phyloP scores from a whole-genome alignment of 495 filamentous ascomycete genomes.

The Lophiostoma macrostomum region DNA sequence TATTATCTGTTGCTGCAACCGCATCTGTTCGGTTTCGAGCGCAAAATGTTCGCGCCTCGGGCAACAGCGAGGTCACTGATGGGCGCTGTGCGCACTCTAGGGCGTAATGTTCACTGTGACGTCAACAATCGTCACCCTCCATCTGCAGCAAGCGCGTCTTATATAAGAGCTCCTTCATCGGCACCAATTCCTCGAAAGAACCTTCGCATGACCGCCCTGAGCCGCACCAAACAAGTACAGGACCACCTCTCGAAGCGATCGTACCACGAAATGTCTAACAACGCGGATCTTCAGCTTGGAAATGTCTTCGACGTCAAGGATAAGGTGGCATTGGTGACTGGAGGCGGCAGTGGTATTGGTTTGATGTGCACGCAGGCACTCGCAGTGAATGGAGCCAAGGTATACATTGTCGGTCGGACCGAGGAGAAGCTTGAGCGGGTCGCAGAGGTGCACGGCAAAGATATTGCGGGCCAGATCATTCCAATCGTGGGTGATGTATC shows the following conservation, averaged over 20 bases:
- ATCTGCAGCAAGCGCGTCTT: too few relatives aligned
- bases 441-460: slow-evolving; percentile 45
- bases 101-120: too few relatives aligned
- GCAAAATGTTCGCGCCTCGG: too few relatives aligned
- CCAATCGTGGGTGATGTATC: slow-evolving; percentile 51
- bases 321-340: slow-evolving; percentile 57
- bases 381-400: slow-evolving; percentile 55
- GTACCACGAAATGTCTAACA: slow-evolving; percentile 37
- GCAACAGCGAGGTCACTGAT: too few relatives aligned
- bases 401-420: slow-evolving; percentile 59
- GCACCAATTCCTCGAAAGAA: too few relatives aligned
- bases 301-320: slow-evolving; percentile 57
- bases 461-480: slow-evolving; percentile 55
- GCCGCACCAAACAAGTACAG: slow-evolving; percentile 4
- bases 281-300: slow-evolving; percentile 48
- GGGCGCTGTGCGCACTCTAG: too few relatives aligned
- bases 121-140: too few relatives aligned
- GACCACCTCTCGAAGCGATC: background rate
- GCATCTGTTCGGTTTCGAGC: too few relatives aligned
- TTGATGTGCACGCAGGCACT: slow-evolving; percentile 50
- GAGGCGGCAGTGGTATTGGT: slow-evolving; percentile 45
- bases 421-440: slow-evolving; percentile 55
- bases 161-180: too few relatives aligned
- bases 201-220: too few relatives aligned
- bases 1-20: too few relatives aligned